Base-by-base conservation (phyloP, 1,139 yeast genomes). In the Blastobotrys malaysiensis region DNA sequence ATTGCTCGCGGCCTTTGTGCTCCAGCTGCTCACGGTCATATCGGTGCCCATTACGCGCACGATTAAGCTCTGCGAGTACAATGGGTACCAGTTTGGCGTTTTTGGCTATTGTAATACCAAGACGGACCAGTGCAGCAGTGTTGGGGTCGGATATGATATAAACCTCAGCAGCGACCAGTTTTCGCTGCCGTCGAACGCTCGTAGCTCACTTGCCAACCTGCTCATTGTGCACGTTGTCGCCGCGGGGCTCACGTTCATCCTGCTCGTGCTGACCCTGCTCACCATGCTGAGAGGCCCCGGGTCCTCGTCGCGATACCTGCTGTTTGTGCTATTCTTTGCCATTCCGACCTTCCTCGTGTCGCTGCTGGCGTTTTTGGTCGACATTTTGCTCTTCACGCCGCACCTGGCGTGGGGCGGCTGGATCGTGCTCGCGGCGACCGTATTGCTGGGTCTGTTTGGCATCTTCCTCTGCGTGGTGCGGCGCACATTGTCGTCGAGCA, bases 191-290 rank as follows among this genome's bases (percentile, higher is more conserved):
- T 73, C 80, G 0, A 72, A 75, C 46, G 83, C 89, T 1, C 77
- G 96, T 61, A 79, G 78, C 58, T 76, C 82, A 1, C 78, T 91
- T 52, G 84, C 95, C 2, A 82, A 83, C 60, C 76, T 88, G 49
- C 76, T 93, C 54, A 81, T 91, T 48, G 81, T 88, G 18, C 90
- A 87, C 60, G 96, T 95, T 0, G 81, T 91, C 36, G 88, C 96
- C 3, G 82, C 88, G 14, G 96, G 91, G 0, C 74, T 88, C 66
- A 82, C 88, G n/a, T 75, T 84, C 52, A 61, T 86, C 9, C 69
- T 83, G 57, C 63, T 76, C 36, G 39, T 73, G 6, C 63, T 70
- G 51, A 65, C 78, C 0, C 51, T 76, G 4, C 49, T 76, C 26
- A 67, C 79, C 9, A 77, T 76, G 55, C 65, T 71, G 63, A 70